Conservation (phyloP, 371 early-diverging fungal genomes). For the Funneliformis caledonium region DNA sequence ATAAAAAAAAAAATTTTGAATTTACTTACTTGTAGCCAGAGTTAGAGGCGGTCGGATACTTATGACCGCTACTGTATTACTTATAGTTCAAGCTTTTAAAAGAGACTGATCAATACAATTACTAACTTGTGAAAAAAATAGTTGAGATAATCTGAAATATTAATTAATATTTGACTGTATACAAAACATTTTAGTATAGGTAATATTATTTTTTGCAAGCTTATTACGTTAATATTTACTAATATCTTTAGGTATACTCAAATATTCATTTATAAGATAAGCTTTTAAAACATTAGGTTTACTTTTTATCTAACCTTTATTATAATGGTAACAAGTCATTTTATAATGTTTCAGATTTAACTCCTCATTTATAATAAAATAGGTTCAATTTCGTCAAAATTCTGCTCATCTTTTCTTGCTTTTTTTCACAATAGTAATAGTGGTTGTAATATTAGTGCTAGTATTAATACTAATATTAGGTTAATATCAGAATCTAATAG, state of each 20-base stretch:
- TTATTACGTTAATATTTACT: background rate
- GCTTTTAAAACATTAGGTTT: background rate
- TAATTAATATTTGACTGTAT: no score
- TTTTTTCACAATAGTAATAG: no score
- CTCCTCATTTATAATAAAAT: background rate
- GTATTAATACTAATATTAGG: no score
- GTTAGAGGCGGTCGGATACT: no score
- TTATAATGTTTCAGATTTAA: background rate
- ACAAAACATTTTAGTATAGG: background rate
- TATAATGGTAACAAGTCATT: background rate
- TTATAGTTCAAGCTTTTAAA: background rate
- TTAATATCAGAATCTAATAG: no score
- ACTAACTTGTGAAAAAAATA: background rate
- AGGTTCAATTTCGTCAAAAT: background rate
- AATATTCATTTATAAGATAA: conserved; percentile 2
- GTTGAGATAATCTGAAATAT: no score
- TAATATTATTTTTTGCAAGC: background rate
- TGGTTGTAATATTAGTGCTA: no score
- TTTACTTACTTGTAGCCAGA: no score
- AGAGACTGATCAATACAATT: background rate
- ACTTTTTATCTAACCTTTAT: background rate
- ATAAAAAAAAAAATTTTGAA: no score
- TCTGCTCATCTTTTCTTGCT: no score
- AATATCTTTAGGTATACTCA: background rate
- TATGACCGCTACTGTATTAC: no score